Conservation (phyloP, 768 basidiomycete genomes). For the Auricularia sp. region DNA sequence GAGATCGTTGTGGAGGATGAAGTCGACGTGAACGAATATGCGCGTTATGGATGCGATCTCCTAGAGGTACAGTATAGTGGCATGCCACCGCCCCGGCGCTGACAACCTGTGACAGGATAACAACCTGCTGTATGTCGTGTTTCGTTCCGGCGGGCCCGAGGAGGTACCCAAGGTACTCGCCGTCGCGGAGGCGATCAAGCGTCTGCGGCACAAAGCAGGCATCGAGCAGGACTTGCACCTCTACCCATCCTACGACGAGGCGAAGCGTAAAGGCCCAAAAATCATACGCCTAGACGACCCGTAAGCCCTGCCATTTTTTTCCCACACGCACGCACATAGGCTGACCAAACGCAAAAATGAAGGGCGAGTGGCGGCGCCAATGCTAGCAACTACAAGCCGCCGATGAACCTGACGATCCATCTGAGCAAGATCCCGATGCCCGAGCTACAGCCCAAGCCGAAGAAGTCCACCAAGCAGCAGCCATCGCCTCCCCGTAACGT, state of each 20-base stretch:
- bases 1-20: conserved; percentile 63
- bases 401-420: conserved; percentile 57
- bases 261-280: conserved; percentile 42
- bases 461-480: not conserved
- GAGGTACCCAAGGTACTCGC: conserved; percentile 71
- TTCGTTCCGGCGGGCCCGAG: conserved; percentile 50
- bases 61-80: conserved; percentile 36
- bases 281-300: conserved; percentile 55
- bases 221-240: conserved; percentile 60
- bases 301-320: not conserved
- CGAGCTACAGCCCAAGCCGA: conserved; percentile 48
- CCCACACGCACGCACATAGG: not conserved
- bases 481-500: not conserved
- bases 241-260: conserved; percentile 63
- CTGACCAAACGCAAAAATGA: conserved; percentile 3
- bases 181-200: conserved; percentile 70
- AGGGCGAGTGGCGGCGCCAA: not conserved
- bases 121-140: conserved; percentile 68
- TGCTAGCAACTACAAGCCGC: conserved; percentile 43
- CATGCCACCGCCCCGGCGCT: not conserved
- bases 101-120: conserved; percentile 42
- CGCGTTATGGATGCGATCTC: conserved; percentile 50
- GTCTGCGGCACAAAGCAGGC: conserved; percentile 66
- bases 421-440: conserved; percentile 84
- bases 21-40: conserved; percentile 56